Evolutionary conservation across 495 filamentous ascomycete species (phyloP), one percentile per base, ranked within the genome.

Genomic region (Neurospora tetrasperma): DNA sequence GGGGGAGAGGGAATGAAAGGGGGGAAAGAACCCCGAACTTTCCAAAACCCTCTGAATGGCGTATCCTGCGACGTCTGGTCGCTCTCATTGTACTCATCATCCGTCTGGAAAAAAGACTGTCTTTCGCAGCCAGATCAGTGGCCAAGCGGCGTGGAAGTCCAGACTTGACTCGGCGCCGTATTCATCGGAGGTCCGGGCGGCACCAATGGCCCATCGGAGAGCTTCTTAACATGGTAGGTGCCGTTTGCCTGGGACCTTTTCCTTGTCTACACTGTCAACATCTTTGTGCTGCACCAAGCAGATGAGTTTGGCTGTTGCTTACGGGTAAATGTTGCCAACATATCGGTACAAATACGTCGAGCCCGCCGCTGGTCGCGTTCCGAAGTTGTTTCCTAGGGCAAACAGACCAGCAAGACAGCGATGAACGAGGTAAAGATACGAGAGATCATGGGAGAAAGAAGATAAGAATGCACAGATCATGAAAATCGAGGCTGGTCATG

Each of bases 321-420:
- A 79, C 73, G 77, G 77, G 31, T 83, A 74, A 62, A 86, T 86
- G 71, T 83, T 83, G 35, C 78, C 77, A 80, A 89, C 0, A 23
- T 23, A 31, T 48, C 3, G 14, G 62, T 70, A 2, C 39, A 31
- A 39, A 44, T 35, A 42, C 2, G 8, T 12, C n/a, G n/a, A n/a
- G n/a, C n/a, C n/a, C n/a, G n/a, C n/a, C n/a, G 23, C 23, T 23
- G 23, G 23, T 23, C 23, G 23, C 23, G 23, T 23, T 23, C 23
- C 23, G 23, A 23, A 23, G 23, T 23, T 23, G 23, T 23, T 23
- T 23, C 23, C 23, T 23, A 23, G 23, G 2, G 27, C 27, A 31
- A 31, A 31, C 2, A 31, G 27, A 31, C 1, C 27, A 31, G 1
- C 27, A 3, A 31, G 27, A 31, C 27, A 31, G 27, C 27, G 27